phyloP scores from a whole-genome alignment of 768 basidiomycete species.

The Leucocoprinus leucothites region DNA sequence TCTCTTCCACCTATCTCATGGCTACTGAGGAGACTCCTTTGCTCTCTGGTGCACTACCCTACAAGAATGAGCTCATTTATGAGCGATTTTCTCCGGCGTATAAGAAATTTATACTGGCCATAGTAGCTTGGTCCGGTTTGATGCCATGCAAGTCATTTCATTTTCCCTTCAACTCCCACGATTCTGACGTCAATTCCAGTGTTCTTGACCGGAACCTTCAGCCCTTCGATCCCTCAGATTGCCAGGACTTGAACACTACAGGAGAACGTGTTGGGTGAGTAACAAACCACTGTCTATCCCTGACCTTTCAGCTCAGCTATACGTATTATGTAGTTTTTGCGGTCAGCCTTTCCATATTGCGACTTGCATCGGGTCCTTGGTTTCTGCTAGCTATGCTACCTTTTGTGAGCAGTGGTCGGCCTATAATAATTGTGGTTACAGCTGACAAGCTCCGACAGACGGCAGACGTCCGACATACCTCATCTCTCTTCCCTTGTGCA shows the following conservation, averaged over 20 bases:
- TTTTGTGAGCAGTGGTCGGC: conserved; percentile 29
- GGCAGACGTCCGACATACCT: conserved; percentile 66
- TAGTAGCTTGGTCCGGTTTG: conserved; percentile 61
- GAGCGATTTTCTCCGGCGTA: conserved; percentile 46
- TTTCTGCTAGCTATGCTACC: conserved; percentile 34
- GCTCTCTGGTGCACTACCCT: not conserved
- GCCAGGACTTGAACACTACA: conserved; percentile 60
- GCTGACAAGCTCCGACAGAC: conserved; percentile 35
- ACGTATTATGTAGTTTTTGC: conserved; percentile 29
- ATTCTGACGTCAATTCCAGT: conserved; percentile 33
- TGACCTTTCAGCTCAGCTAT: not conserved
- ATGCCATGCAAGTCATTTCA: conserved; percentile 45
- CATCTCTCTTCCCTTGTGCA: conserved; percentile 53
- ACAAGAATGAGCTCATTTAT: conserved; percentile 39
- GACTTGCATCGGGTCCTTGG: conserved; percentile 28
- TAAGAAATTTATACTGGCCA: conserved; percentile 51
- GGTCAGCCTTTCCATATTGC: conserved; percentile 34
- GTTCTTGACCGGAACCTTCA: conserved; percentile 65
- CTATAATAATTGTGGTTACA: not conserved
- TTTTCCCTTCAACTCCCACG: not conserved
- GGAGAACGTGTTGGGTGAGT: conserved; percentile 53
- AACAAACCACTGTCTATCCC: not conserved
- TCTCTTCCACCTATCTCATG: too few relatives aligned
- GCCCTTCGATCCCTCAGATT: conserved; percentile 73
- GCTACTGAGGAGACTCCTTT: not conserved